phyloP scores from a whole-genome alignment of 2,329 filamentous ascomycete species.

The Emergomyces orientalis region DNA sequence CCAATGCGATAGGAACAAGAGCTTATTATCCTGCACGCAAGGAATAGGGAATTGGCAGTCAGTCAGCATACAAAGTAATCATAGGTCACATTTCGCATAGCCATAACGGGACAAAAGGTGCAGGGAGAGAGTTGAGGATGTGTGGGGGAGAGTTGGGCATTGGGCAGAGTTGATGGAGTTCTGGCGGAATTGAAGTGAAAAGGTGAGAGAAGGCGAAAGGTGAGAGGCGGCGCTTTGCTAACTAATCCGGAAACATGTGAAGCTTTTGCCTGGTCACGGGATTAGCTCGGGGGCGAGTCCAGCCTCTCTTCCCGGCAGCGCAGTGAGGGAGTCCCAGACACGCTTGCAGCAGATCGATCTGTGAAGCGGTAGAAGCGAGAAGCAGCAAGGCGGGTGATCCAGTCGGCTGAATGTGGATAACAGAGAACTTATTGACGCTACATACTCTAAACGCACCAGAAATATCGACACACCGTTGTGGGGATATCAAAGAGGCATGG shows the following conservation, averaged over 20 bases:
- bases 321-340: not conserved
- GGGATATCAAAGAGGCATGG: not conserved
- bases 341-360: no score
- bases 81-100: not conserved
- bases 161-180: not conserved
- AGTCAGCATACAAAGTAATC: not conserved
- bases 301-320: not conserved
- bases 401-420: not conserved
- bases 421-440: not conserved
- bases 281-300: not conserved
- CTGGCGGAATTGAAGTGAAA: not conserved
- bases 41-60: not conserved
- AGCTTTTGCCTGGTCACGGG: not conserved
- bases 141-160: no score
- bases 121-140: not conserved
- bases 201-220: not conserved
- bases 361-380: no score
- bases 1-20: not conserved
- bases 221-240: not conserved
- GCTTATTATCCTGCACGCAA: not conserved
- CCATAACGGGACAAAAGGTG: not conserved
- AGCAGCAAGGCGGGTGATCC: not conserved
- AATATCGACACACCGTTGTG: not conserved
- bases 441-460: not conserved
- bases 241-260: slow-evolving; percentile 1